Base-by-base conservation (phyloP, 148 eudicot genomes). In the Rhododendron kiyosumense region DNA sequence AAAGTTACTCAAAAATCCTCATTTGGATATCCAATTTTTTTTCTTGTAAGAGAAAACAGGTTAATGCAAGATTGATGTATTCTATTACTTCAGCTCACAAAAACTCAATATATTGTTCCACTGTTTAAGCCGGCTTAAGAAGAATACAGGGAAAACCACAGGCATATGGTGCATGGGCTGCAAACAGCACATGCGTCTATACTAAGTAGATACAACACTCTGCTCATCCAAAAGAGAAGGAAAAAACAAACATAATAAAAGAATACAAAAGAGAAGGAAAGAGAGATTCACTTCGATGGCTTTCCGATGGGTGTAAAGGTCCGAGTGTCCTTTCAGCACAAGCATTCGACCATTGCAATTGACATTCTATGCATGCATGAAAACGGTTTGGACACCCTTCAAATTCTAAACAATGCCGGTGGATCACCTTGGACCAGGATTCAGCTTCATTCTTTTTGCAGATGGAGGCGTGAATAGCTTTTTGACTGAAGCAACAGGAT, bases 401-500 rank as follows among this genome's bases (percentile, higher is more conserved):
- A 36, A 52, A 57, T 14, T 51, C 7, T 18, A 13, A 75, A 32
- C 22, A 30, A 15, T 48, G 78, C 76, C 3, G 71, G 81, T 61
- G 46, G 79, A 52, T 89, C 85, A 91, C 85, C 90, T 92, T 86
- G 84, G 85, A 59, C 69, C 83, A 86, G 81, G 86, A 74, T 89
- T 86, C 32, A 86, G 79, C 88, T 94, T 95, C 51, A 82, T 69
- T 87, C 90, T 90, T 90, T 95, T 96, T 45, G 95, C 82, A 26
- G 93, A 86, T 78, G 97, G 95, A 80, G 96, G 87, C 84, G 86
- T 89, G 82, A 95, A 95, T 41, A 96, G 94, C 83, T 85, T 92
- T 87, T 89, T 88, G 52, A 96, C 92, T 59, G 97, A 95, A 45
- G 92, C 90, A 86, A 96, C 85, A 26, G 99, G 99, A 89, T 95